Evolutionary conservation across 306 rosid genomes (phyloP).

Genomic region (Pyrus betulifolia): DNA sequence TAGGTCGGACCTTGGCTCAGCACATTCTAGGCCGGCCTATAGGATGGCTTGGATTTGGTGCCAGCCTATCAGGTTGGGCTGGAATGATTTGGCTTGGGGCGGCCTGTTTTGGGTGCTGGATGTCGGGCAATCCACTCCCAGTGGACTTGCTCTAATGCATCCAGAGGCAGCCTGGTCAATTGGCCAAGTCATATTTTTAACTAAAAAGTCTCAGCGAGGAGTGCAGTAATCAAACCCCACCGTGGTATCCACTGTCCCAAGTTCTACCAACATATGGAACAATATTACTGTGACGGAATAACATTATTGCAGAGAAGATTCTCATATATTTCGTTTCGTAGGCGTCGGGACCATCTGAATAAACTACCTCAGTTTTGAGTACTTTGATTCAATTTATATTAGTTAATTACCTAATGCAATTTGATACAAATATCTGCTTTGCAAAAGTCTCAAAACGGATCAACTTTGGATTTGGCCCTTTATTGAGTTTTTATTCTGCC

Average conservation of each 20-base stretch:
- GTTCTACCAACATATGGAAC: constrained; percentile 57
- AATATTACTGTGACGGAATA: constrained; percentile 44
- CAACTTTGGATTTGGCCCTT: constrained; percentile 30
- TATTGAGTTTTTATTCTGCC: no score
- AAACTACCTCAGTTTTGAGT: background rate
- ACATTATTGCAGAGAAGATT: constrained; percentile 43
- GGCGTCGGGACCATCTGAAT: constrained; percentile 14
- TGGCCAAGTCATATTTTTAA: constrained; percentile 6
- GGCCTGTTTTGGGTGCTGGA: no score
- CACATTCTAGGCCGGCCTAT: no score
- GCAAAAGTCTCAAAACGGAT: constrained; percentile 7
- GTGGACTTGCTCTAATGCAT: background rate
- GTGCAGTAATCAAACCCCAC: constrained; percentile 44
- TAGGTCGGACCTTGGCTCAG: no score
- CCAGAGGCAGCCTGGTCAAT: constrained; percentile 15
- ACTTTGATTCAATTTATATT: background rate
- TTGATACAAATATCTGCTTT: background rate
- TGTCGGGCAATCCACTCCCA: no score
- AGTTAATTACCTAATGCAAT: background rate
- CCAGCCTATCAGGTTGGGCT: no score
- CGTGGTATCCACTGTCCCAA: constrained; percentile 46
- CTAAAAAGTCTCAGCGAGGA: constrained; percentile 24
- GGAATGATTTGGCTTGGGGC: no score
- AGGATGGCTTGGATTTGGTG: no score
- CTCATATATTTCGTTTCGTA: constrained; percentile 18